Evolutionary conservation across 495 filamentous ascomycete genomes (phyloP), one percentile per base, ranked within the genome.

Genomic region (Penicillium angulare): DNA sequence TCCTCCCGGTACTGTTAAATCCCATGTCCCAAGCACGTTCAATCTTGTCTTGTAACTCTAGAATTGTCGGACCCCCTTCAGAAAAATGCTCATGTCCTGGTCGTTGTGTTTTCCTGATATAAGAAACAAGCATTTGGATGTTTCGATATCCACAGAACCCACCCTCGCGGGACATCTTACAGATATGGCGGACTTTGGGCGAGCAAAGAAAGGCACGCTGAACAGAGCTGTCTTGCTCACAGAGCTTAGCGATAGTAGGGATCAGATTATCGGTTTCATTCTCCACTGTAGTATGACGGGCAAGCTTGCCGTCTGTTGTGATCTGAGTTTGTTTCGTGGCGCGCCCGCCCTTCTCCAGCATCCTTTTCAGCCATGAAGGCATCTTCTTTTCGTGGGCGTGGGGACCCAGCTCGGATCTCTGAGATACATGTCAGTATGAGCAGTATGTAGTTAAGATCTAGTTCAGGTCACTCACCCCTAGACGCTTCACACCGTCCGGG

Each of bases 141-240:
- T 96, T 98, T 8, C 93, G 79, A 60, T 97, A 98, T n/a, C 93
- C 93, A 68, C 93, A 98, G 69, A 97, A 98, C 1, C 90, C 89
- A 27, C 92, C 87, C 68, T 96, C 91, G 29, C 74, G 79, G 8
- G 77, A 76, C 31, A 96, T 75, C 57, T 96, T 96, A 40, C 85
- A 86, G 15, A 98, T 79, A 62, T 97, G 92, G 31, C 82, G 80
- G 1, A 89, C 86, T 22, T 73, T 75, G 6, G 88, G 79, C 54
- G 90, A 82, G 65, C 93, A 97, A 23, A 95, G 67, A 57, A 89
- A 96, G 3, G 88, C 88, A 47, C 82, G 80, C 27, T 79, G 68
- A 13, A 88, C 82, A 10, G 75, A 67, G 3, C 63, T 55, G 56
- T 89, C 90, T 33, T 84, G 77, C 34, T 86, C 77, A 20, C 90